Conservation (phyloP, 306 rosid genomes). For the Cucurbita moschata region DNA sequence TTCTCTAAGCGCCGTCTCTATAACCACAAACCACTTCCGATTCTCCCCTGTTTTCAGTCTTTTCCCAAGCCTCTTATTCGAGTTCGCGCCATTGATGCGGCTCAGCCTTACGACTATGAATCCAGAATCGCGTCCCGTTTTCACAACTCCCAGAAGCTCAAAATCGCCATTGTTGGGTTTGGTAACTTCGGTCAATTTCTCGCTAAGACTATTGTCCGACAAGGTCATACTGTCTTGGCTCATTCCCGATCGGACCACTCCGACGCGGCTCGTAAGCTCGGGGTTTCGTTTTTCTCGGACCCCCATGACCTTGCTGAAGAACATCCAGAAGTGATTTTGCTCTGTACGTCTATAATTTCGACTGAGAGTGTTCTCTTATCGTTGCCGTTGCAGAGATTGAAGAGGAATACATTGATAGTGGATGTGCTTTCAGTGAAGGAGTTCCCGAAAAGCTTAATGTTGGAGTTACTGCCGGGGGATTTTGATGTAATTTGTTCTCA, state of each 20-base stretch:
- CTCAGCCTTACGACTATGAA: constrained; percentile 55
- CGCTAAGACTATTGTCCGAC: constrained; percentile 39
- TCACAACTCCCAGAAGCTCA: constrained; percentile 30
- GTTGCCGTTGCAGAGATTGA: constrained; percentile 51
- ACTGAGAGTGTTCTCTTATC: constrained; percentile 35
- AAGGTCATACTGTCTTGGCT: constrained; percentile 65
- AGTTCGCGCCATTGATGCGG: constrained; percentile 53
- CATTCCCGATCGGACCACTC: constrained; percentile 57
- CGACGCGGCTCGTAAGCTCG: constrained; percentile 23
- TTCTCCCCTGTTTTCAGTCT: not conserved
- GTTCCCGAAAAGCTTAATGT: constrained; percentile 38
- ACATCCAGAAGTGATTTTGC: constrained; percentile 62
- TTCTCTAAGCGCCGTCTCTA: not conserved
- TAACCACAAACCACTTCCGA: not conserved
- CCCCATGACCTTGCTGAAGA: constrained; percentile 70
- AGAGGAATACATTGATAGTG: constrained; percentile 53
- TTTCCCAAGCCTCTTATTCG: constrained; percentile 8
- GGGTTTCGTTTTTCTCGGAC: constrained; percentile 39
- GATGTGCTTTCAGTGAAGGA: constrained; percentile 82
- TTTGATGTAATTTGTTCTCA: constrained; percentile 62
- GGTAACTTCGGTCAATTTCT: constrained; percentile 81
- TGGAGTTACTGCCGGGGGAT: constrained; percentile 26
- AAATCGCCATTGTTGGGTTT: constrained; percentile 54
- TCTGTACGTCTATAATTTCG: constrained; percentile 60
- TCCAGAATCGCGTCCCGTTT: constrained; percentile 39